A percentile compares a stretch with the other conserved stretches of the same genome.
Conservation (phyloP, 495 filamentous ascomycete species). For the Xylaria bambusicola region DNA sequence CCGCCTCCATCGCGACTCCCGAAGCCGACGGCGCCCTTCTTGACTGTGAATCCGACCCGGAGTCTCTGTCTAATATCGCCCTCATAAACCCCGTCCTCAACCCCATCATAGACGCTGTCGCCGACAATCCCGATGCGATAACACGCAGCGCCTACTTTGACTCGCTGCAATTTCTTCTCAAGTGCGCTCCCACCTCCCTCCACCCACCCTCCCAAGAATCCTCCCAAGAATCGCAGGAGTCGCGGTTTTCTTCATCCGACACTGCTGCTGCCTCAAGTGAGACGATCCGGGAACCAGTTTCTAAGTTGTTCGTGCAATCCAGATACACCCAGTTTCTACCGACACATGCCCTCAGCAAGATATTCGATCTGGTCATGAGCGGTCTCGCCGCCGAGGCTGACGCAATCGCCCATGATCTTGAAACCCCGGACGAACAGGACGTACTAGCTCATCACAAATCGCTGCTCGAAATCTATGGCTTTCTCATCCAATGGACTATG, state of each 20-base stretch:
- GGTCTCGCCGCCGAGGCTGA: slow-evolving; percentile 94
- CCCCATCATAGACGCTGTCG: slow-evolving; percentile 89
- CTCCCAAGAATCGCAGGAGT: slow-evolving; percentile 7
- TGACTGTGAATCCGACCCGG: slow-evolving; percentile 90
- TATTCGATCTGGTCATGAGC: slow-evolving; percentile 90
- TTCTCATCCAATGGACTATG: slow-evolving; percentile 92
- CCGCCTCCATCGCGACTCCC: slow-evolving; percentile 75
- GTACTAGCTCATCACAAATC: slow-evolving; percentile 81
- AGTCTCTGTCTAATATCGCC: slow-evolving; percentile 70
- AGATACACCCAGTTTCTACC: slow-evolving; percentile 86
- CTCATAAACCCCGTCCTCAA: slow-evolving; percentile 85
- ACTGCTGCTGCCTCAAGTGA: slow-evolving; percentile 10
- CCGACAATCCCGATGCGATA: slow-evolving; percentile 86
- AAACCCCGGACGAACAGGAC: slow-evolving; percentile 83
- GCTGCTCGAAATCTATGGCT: slow-evolving; percentile 91
- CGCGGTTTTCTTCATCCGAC: background rate
- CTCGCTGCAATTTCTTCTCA: slow-evolving; percentile 91
- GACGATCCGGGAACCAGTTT: slow-evolving; percentile 36
- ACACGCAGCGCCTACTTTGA: slow-evolving; percentile 78
- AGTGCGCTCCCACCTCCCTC: slow-evolving; percentile 78
- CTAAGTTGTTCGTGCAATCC: slow-evolving; percentile 67
- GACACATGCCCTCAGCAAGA: slow-evolving; percentile 79
- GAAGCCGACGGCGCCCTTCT: slow-evolving; percentile 83
- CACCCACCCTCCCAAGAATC: slow-evolving; percentile 25
- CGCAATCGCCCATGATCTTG: slow-evolving; percentile 78